Conservation (phyloP, 2,329 filamentous ascomycete genomes). For the Phoma sp. region DNA sequence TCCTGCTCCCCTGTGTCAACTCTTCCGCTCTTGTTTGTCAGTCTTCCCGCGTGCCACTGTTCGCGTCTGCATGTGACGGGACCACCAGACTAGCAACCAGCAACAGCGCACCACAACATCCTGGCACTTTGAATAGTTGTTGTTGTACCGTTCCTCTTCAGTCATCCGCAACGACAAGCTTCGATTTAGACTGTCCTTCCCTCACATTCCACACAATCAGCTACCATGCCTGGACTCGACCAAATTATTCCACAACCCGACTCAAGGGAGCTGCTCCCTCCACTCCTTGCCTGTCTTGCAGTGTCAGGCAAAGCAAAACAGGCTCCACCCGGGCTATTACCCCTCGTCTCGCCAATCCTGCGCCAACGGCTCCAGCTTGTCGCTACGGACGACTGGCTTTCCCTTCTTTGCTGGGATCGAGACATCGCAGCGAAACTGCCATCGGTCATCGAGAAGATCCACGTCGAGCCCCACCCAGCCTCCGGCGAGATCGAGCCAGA, state of each 20-base stretch:
- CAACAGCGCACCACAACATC: background rate
- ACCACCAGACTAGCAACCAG: constrained; percentile 20
- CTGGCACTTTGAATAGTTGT: background rate
- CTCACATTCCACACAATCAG: background rate
- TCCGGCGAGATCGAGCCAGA: constrained; percentile 82
- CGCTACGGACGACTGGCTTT: constrained; percentile 72
- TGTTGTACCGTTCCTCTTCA: background rate
- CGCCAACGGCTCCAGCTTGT: constrained; percentile 70
- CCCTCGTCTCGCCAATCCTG: constrained; percentile 68
- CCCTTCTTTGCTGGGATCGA: constrained; percentile 73
- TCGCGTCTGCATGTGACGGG: constrained; percentile 40
- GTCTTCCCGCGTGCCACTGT: constrained; percentile 23
- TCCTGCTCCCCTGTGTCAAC: background rate
- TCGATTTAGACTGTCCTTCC: background rate
- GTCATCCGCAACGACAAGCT: background rate
- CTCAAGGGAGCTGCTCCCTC: constrained; percentile 64
- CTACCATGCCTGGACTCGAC: constrained; percentile 54
- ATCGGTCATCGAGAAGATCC: constrained; percentile 67
- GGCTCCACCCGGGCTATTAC: constrained; percentile 67
- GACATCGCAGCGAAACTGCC: constrained; percentile 65
- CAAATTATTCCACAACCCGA: constrained; percentile 63
- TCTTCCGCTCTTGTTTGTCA: constrained; percentile 19
- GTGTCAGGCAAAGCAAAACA: constrained; percentile 66
- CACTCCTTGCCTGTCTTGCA: constrained; percentile 69
- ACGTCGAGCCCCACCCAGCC: constrained; percentile 79